Base-by-base conservation (phyloP, 495 filamentous ascomycete genomes). In the Xylaria grammica region DNA sequence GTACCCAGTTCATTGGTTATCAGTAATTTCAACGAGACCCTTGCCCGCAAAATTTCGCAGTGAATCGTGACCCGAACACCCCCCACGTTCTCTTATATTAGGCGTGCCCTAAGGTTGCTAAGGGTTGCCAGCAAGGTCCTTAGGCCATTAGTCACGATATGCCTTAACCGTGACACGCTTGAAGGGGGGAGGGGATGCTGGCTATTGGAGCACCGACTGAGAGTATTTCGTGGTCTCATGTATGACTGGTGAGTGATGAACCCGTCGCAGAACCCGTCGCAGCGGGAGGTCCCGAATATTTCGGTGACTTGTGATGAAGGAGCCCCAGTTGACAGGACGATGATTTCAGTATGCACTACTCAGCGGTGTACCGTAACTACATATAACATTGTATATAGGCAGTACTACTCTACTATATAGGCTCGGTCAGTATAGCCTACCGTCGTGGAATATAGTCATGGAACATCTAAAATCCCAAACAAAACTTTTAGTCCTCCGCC, bases 1-100 rank as follows among this genome's bases (percentile, higher is more conserved):
- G 29, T 32, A 29, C 34, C 38, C 34, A 38, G 60, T 38, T 44
- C 5, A 27, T 29, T 34, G 56, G 56, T 34, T 36, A 17, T 62
- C 50, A 45, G 22, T 51, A 51, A 36, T 62, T 62, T 62, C 59
- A 44, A 36, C 34, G 7, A 27, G 56, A 27, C 24, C 56, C 56
- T 48, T 59, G 56, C 42, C 19, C n/a, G 42, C 56, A 36, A n/a
- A 59, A 46, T 48, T 59, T 59, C 40, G 22, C 27, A 32, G 26
- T 36, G 19, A 26, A n/a, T 48, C 56, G 56, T 48, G 56, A 48
- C 42, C 29, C 1, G 11, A 36, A 48, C n/a, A 38, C 5, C 42
- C 56, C 56, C 40, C 55, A 59, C 55, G 55, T 59, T 22, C 17
- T 13, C 36, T 29, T 30, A 5, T 52, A 20, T 20, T 6, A 7